Evolutionary conservation across 495 filamentous ascomycete species (phyloP).

Genomic region (Trichocladium antarcticum): DNA sequence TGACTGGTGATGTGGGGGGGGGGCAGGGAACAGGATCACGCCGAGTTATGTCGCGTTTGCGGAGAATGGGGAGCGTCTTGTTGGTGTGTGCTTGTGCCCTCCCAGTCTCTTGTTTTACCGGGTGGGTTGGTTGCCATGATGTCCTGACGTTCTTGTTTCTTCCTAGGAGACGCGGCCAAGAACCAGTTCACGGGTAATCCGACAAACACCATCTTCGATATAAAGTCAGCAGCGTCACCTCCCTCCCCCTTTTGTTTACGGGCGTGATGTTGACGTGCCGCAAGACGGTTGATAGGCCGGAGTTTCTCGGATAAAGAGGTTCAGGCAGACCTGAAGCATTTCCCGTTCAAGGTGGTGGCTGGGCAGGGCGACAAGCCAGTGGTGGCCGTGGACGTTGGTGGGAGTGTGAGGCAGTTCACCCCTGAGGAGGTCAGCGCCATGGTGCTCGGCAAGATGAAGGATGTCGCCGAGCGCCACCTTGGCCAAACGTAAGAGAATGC

Average conservation of each 20-base stretch:
- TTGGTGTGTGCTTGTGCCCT: slow-evolving; percentile 27
- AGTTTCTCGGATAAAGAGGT: slow-evolving; percentile 73
- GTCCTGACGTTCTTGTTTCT: neutral
- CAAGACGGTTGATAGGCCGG: slow-evolving; percentile 74
- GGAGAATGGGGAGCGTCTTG: slow-evolving; percentile 54
- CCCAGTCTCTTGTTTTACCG: neutral
- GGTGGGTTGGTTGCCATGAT: slow-evolving; percentile 45
- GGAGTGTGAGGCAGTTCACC: slow-evolving; percentile 54
- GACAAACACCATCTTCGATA: slow-evolving; percentile 91
- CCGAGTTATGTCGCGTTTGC: slow-evolving; percentile 95
- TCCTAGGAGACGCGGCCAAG: slow-evolving; percentile 83
- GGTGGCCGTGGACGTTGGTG: slow-evolving; percentile 65
- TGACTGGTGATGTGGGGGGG: neutral
- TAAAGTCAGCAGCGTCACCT: slow-evolving; percentile 45
- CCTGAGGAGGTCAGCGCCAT: slow-evolving; percentile 79
- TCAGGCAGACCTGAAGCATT: slow-evolving; percentile 68
- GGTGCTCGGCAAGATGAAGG: slow-evolving; percentile 87
- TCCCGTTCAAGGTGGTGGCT: slow-evolving; percentile 71
- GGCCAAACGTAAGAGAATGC: slow-evolving; percentile 48
- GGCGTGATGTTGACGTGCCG: neutral
- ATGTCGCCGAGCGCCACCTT: slow-evolving; percentile 77
- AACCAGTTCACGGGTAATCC: slow-evolving; percentile 99
- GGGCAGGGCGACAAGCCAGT: slow-evolving; percentile 59
- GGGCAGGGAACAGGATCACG: slow-evolving; percentile 77
- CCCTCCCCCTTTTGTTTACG: neutral